Conservation (phyloP, 148 eudicot genomes). For the Pharnaceum exiguum region DNA sequence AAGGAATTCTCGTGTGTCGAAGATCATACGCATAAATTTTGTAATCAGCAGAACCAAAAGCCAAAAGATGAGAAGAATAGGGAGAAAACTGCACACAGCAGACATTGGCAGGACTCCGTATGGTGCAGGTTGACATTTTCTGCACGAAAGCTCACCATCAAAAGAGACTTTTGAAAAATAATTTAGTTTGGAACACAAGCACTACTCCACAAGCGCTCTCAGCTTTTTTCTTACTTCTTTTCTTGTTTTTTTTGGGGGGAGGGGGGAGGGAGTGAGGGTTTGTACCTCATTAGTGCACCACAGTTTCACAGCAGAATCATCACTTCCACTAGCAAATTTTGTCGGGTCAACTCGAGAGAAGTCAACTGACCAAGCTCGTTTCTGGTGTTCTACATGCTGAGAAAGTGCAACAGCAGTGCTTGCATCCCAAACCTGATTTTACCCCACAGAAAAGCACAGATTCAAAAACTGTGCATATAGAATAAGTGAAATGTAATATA, state of each 20-base stretch:
- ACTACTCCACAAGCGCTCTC: too few species aligned
- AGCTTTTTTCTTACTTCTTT: background rate
- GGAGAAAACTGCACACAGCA: slow-evolving; percentile 91
- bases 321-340: slow-evolving; percentile 81
- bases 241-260: background rate
- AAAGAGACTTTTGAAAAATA: background rate
- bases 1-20: slow-evolving; percentile 62
- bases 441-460: slow-evolving; percentile 13
- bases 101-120: slow-evolving; percentile 64
- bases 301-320: slow-evolving; percentile 72
- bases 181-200: too few species aligned
- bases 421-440: slow-evolving; percentile 83
- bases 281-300: slow-evolving; percentile 86
- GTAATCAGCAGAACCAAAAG: slow-evolving; percentile 89
- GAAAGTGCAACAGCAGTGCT: slow-evolving; percentile 50
- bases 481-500: too few species aligned
- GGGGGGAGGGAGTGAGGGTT: background rate
- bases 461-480: background rate
- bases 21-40: slow-evolving; percentile 80
- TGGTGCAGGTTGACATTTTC: slow-evolving; percentile 51
- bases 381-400: slow-evolving; percentile 56
- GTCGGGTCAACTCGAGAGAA: slow-evolving; percentile 77
- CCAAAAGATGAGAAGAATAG: slow-evolving; percentile 61
- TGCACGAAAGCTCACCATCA: slow-evolving; percentile 29
- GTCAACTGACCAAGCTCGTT: slow-evolving; percentile 96